A percentile compares a stretch with the other conserved stretches of the same genome.
Conservation (phyloP, 208 protist species). For the Trypanosoma caninum region DNA sequence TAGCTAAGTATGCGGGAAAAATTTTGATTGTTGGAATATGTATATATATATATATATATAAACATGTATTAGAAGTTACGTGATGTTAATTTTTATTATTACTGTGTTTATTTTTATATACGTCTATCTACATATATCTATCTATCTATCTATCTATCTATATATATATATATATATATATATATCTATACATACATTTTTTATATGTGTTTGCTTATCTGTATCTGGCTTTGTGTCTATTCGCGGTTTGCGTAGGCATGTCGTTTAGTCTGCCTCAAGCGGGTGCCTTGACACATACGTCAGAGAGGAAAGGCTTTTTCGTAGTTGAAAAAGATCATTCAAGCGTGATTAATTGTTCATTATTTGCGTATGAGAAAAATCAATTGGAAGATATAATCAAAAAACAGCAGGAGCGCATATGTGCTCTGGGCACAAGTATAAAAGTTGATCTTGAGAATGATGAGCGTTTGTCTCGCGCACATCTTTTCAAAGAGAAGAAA, state of each 20-base stretch:
- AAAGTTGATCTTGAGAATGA: constrained; percentile 11
- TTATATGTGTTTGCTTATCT: neutral
- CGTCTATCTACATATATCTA: too few relatives aligned
- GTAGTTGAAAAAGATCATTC: neutral
- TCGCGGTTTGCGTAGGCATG: neutral
- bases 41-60: too few relatives aligned
- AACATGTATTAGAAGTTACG: too few relatives aligned
- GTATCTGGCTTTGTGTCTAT: constrained; percentile 15
- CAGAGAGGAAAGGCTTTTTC: neutral
- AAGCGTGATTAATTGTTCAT: too few relatives aligned
- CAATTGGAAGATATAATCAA: constrained; percentile 8
- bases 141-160: too few relatives aligned
- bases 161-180: neutral
- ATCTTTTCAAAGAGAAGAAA: constrained; percentile 6
- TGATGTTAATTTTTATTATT: too few relatives aligned
- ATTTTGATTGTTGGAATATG: too few relatives aligned
- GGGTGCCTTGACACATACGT: neutral
- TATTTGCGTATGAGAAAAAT: constrained; percentile 6
- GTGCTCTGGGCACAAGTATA: neutral
- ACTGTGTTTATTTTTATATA: too few relatives aligned
- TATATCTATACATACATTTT: neutral
- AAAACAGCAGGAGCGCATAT: constrained; percentile 23
- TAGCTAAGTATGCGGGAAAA: too few relatives aligned
- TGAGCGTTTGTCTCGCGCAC: constrained; percentile 2
- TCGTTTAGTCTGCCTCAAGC: constrained; percentile 8